Conservation (phyloP, 108 stramenopile genomes). For the Nitzschia inconspicua region DNA sequence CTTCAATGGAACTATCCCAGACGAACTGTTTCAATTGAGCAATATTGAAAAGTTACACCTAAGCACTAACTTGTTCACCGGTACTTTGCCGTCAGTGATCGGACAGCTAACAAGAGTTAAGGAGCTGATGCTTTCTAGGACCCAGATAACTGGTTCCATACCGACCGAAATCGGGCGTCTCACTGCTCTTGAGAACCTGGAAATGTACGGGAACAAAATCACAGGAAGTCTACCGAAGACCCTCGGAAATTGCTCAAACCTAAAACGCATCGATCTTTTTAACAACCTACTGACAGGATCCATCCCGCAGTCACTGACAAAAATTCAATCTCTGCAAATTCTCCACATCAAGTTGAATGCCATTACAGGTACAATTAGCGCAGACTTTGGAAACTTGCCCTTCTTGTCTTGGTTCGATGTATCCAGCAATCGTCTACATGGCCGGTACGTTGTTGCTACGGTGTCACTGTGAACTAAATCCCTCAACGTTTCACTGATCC, state of each 20-base stretch:
- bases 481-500: too few species aligned
- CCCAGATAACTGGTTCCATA: conserved; percentile 22
- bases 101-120: conserved; percentile 46
- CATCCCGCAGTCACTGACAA: conserved; percentile 15
- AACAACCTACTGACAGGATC: conserved; percentile 48
- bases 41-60: conserved; percentile 32
- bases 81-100: conserved; percentile 45
- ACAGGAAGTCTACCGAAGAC: conserved; percentile 41
- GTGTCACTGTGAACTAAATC: conserved; percentile 5
- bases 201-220: conserved; percentile 32
- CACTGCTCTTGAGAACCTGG: conserved; percentile 32
- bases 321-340: conserved; percentile 39
- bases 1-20: conserved; percentile 52
- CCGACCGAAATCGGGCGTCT: conserved; percentile 47
- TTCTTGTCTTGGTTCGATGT: conserved; percentile 57
- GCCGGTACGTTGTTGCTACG: too few species aligned
- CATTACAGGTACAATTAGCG: conserved; percentile 50
- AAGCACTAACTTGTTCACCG: conserved; percentile 34
- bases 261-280: conserved; percentile 58
- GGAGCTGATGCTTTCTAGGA: conserved; percentile 40
- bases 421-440: conserved; percentile 36
- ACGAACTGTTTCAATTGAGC: conserved; percentile 35
- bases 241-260: conserved; percentile 22
- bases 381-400: conserved; percentile 35
- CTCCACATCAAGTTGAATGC: conserved; percentile 56